Evolutionary conservation across 345 rosid species (phyloP).

Genomic region (Stellera chamaejasme): DNA sequence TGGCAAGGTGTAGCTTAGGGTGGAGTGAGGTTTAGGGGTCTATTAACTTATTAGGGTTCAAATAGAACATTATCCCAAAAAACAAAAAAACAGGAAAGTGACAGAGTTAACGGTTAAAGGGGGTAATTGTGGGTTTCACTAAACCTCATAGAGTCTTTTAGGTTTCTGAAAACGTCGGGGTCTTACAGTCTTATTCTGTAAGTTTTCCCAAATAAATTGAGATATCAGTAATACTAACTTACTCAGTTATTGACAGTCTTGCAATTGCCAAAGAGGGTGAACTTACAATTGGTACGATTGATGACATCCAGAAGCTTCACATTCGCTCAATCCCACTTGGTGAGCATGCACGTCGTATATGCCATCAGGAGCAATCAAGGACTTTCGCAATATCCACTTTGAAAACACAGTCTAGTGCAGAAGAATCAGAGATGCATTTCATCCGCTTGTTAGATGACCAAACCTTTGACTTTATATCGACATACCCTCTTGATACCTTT

Average conservation of each 20-base stretch:
- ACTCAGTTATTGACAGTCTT: constrained; percentile 39
- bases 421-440: constrained; percentile 75
- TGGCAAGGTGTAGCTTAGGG: too few species aligned
- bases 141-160: too few species aligned
- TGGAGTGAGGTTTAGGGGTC: too few species aligned
- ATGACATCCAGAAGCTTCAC: constrained; percentile 97
- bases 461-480: constrained; percentile 70
- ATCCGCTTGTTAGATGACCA: constrained; percentile 82
- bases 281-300: constrained; percentile 90
- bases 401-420: constrained; percentile 59
- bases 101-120: too few species aligned
- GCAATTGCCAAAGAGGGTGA: constrained; percentile 96
- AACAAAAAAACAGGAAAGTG: too few species aligned
- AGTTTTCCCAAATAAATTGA: too few species aligned
- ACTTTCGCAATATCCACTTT: constrained; percentile 83
- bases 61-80: too few species aligned
- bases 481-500: constrained; percentile 72
- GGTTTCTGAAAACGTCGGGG: too few species aligned
- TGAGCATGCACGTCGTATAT: constrained; percentile 85
- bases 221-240: constrained; percentile 3
- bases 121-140: too few species aligned
- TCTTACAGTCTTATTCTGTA: too few species aligned
- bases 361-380: constrained; percentile 92
- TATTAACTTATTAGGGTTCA: too few species aligned
- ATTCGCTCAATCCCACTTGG: constrained; percentile 93